These are phyloP conservation scores for Phaeodactylum tricornutum DNA, from an alignment of 108 stramenopile genomes.

Conservation along the genomic window DNA sequence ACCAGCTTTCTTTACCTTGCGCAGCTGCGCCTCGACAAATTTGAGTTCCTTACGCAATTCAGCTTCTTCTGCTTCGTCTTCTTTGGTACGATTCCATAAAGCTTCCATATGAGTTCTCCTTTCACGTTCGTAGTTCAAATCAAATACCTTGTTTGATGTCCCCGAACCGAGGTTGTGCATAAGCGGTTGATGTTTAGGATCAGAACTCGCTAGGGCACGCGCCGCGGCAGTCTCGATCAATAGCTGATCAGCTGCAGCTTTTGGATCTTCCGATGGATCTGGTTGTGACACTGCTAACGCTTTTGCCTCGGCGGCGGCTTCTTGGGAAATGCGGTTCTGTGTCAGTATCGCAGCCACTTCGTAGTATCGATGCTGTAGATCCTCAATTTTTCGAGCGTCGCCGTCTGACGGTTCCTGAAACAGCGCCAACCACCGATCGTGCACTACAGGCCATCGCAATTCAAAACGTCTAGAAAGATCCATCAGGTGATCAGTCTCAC, in stretches of 20 bases:
- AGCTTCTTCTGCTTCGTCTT: slow-evolving; percentile 71
- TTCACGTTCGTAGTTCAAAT: slow-evolving; percentile 59
- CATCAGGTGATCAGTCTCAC: slow-evolving; percentile 87
- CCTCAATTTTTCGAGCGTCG: slow-evolving; percentile 57
- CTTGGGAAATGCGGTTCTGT: slow-evolving; percentile 34
- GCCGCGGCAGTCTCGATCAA: slow-evolving; percentile 43
- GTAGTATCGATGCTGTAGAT: slow-evolving; percentile 89
- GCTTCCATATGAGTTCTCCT: slow-evolving; percentile 58
- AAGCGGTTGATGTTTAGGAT: slow-evolving; percentile 34
- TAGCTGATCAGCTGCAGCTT: slow-evolving; percentile 11
- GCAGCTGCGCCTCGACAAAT: slow-evolving; percentile 64
- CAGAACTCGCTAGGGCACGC: slow-evolving; percentile 24
- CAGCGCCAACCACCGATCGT: slow-evolving; percentile 58
- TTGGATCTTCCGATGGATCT: slow-evolving; percentile 7
- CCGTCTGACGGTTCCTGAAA: slow-evolving; percentile 7
- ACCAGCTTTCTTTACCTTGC: slow-evolving; percentile 75
- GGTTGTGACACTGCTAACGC: slow-evolving; percentile 8
- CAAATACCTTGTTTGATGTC: slow-evolving; percentile 60
- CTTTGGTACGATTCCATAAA: slow-evolving; percentile 70
- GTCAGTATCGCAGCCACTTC: slow-evolving; percentile 55
- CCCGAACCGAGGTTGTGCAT: slow-evolving; percentile 43
- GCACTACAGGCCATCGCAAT: slow-evolving; percentile 89
- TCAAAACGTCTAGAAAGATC: slow-evolving; percentile 68
- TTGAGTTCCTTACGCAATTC: slow-evolving; percentile 63
- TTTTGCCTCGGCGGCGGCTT: slow-evolving; percentile 26